Percentiles rank a stretch among this genome's conserved stretches.
These are phyloP conservation scores for Iris macrosiphon DNA, from an alignment of 106 monocot genomes.

Conservation along the genomic window DNA sequence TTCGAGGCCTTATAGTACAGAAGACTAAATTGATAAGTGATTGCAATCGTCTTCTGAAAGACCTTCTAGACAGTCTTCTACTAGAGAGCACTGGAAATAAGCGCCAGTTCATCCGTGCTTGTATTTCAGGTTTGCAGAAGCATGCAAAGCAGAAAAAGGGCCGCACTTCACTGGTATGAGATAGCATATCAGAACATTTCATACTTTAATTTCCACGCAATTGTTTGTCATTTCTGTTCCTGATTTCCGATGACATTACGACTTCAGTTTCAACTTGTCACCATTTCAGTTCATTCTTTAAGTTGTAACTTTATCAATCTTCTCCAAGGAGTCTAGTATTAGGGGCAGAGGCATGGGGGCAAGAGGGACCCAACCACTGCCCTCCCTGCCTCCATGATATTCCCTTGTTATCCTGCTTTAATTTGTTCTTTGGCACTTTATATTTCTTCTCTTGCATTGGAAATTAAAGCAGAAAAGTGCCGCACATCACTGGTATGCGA, in stretches of 20 bases:
- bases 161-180: constrained; percentile 70
- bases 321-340: no score
- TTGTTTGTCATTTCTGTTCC: not conserved
- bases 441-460: no score
- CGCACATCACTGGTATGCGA: constrained; percentile 70
- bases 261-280: not conserved
- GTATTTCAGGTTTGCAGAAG: constrained; percentile 85
- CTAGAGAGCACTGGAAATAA: constrained; percentile 88
- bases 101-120: constrained; percentile 90
- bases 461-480: constrained; percentile 61
- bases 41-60: constrained; percentile 83
- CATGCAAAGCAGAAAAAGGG: constrained; percentile 72
- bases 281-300: not conserved
- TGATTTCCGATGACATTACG: not conserved
- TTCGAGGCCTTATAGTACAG: constrained; percentile 95
- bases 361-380: no score
- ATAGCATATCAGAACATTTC: not conserved
- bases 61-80: constrained; percentile 86
- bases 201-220: no score
- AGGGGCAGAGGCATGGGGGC: no score
- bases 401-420: no score
- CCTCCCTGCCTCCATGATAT: no score
- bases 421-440: no score
- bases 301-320: not conserved
- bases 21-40: constrained; percentile 97